Evolutionary conservation across 371 early-diverging fungal genomes (phyloP).

Genomic region (Lichtheimia corymbifera): DNA sequence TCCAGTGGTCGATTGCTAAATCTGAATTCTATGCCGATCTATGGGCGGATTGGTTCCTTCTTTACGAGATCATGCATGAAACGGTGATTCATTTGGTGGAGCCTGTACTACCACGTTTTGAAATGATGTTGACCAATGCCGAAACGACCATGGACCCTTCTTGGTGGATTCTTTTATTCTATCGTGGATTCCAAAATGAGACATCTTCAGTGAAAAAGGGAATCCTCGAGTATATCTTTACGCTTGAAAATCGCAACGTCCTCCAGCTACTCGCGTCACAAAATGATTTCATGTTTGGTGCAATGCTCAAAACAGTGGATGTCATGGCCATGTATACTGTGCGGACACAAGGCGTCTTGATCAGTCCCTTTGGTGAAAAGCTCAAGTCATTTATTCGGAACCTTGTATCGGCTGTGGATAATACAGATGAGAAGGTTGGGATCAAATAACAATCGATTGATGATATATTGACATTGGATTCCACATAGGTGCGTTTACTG

Average conservation of each 20-base stretch:
- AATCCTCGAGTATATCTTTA: constrained; percentile 42
- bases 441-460: neutral
- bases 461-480: neutral
- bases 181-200: constrained; percentile 48
- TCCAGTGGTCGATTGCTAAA: constrained; percentile 30
- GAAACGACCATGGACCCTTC: constrained; percentile 31
- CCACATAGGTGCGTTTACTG: constrained; percentile 22
- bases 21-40: constrained; percentile 25
- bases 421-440: constrained; percentile 23
- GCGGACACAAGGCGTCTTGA: constrained; percentile 40
- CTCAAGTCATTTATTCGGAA: constrained; percentile 28
- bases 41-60: constrained; percentile 63
- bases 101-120: constrained; percentile 46
- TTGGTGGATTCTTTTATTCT: constrained; percentile 48
- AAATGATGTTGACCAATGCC: constrained; percentile 23
- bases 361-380: constrained; percentile 51
- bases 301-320: constrained; percentile 39
- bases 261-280: constrained; percentile 30
- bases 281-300: constrained; percentile 42
- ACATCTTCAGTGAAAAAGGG: constrained; percentile 38
- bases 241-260: constrained; percentile 20
- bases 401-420: constrained; percentile 20
- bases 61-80: constrained; percentile 63
- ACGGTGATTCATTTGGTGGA: constrained; percentile 54
- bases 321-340: constrained; percentile 35